phyloP scores from a whole-genome alignment of 495 filamentous ascomycete species.

The Xylaria acuta region DNA sequence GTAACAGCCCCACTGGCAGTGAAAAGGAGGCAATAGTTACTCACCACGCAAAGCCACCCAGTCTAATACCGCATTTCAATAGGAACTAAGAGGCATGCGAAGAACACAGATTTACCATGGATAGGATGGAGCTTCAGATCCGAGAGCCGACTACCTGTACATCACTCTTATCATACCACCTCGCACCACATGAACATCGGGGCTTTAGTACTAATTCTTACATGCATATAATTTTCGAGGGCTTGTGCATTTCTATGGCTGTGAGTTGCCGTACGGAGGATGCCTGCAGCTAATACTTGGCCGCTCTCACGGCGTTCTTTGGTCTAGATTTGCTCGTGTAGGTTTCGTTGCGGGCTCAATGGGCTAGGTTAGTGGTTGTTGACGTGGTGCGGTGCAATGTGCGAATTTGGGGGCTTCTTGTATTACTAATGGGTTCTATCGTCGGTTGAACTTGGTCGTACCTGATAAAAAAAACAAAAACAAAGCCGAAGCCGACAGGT shows the following conservation, averaged over 20 bases:
- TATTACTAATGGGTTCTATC: neutral
- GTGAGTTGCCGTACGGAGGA: neutral
- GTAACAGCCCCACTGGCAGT: neutral
- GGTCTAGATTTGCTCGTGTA: neutral
- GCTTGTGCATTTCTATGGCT: neutral
- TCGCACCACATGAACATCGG: conserved; percentile 1
- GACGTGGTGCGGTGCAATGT: neutral
- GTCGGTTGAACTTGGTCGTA: neutral
- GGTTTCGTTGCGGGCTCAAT: conserved; percentile 4
- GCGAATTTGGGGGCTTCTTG: neutral
- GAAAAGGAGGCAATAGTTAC: neutral
- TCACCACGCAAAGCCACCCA: neutral
- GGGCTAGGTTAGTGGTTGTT: neutral
- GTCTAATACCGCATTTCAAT: neutral
- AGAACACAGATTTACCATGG: neutral
- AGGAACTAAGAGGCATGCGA: neutral
- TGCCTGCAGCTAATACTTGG: neutral
- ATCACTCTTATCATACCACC: conserved; percentile 2
- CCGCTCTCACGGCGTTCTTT: neutral
- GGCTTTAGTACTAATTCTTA: neutral
- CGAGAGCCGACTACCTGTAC: neutral
- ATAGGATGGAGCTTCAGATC: neutral
- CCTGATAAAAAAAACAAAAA: neutral
- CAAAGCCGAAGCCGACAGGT: neutral
- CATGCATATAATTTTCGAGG: neutral